Evolutionary conservation across 2,329 filamentous ascomycete genomes (phyloP), one percentile per base, ranked within the genome.

Genomic region (Lachnellula subtilissima): DNA sequence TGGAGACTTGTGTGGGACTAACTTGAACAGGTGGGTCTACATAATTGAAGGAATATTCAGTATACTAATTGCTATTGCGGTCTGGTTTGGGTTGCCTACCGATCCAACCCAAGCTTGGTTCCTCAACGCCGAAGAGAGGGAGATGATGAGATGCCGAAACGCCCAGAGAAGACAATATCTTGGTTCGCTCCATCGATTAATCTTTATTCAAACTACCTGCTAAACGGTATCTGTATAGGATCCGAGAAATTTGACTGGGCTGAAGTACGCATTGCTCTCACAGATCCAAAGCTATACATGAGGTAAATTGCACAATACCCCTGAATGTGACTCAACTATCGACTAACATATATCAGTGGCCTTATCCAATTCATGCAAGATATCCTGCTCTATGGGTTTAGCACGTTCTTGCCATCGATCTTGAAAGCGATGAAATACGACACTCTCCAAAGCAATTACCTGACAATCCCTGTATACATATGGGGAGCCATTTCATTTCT

Each of bases 391-490:
- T 83, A 81, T 62, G 80, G 79, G n/a, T 82, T 83, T 66, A 78
- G 75, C 60, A 83, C 79, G 9, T 84, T 84, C 64, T 69, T 83
- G 4, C 82, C 82, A 2, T 76, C 76, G 1, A 83, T 85, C 60
- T 71, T 84, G 48, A 71, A 74, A 43, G 73, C 72, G 35, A 76
- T 82, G 67, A 78, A 79, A 2, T 82, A 80, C 62, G 67, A 72
- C 39, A 73, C 72, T n/a, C 69, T 82, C 19, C 70, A 78, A 61
- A 75, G 76, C 11, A 78, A 84, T 54, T 76, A 78, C 37, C 69
- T 83, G 36, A 83, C 79, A 4, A 78, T 83, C 1, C 81, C 81
- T 0, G 78, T 83, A n/a, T 83, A 80, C 60, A 65, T 80, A 14
- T 75, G 76, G 56, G 79, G 77, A 3, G 77, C 74, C 1, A 56